Evolutionary conservation across 441 rosid genomes (phyloP).

Genomic region (Brassica hybrid): DNA sequence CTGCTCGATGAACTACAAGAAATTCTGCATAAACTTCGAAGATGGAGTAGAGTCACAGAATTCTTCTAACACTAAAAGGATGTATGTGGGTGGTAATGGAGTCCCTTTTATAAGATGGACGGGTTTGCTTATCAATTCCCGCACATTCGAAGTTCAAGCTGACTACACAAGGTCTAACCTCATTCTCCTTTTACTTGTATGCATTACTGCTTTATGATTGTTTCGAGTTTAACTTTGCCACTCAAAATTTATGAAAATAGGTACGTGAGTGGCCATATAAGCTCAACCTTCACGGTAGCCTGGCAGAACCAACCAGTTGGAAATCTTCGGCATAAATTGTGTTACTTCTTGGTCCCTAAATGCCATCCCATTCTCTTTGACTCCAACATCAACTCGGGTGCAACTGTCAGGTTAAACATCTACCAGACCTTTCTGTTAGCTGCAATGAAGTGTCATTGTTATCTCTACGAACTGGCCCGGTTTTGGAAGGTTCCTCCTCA

Average conservation of each 20-base stretch:
- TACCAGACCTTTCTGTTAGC: constrained; percentile 80
- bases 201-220: not conserved
- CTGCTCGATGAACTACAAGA: constrained; percentile 79
- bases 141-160: constrained; percentile 80
- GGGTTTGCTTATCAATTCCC: constrained; percentile 77
- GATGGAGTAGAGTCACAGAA: constrained; percentile 41
- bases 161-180: constrained; percentile 82
- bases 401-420: constrained; percentile 75
- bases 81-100: constrained; percentile 60
- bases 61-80: constrained; percentile 52
- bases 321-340: constrained; percentile 55
- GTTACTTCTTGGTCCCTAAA: constrained; percentile 69
- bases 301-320: constrained; percentile 63
- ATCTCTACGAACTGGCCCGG: constrained; percentile 57
- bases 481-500: constrained; percentile 54
- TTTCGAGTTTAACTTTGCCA: not conserved
- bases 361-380: constrained; percentile 86
- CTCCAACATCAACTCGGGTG: constrained; percentile 75
- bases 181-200: constrained; percentile 17
- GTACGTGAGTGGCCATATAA: constrained; percentile 69
- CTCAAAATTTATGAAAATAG: constrained; percentile 47
- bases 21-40: constrained; percentile 72
- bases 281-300: constrained; percentile 65
- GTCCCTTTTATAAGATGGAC: constrained; percentile 75
- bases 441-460: constrained; percentile 93